Evolutionary conservation across 306 rosid genomes (phyloP).

Genomic region (Dryas octopetala): DNA sequence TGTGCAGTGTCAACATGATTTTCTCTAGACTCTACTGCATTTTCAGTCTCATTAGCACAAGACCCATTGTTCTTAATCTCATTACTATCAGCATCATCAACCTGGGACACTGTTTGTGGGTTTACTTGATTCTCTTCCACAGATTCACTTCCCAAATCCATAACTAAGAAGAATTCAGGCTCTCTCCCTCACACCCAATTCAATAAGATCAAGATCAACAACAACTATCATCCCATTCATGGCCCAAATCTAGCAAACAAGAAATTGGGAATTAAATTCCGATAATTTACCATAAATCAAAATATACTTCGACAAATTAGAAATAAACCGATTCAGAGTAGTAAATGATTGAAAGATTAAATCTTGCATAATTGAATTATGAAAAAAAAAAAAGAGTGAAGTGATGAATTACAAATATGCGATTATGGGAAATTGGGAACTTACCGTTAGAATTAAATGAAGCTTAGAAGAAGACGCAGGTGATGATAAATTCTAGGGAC

Average conservation of each 20-base stretch:
- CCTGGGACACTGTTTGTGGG: conserved; percentile 26
- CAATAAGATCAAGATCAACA: conserved; percentile 30
- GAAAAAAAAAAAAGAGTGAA: background rate
- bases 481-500: conserved; percentile 20
- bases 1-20: conserved; percentile 30
- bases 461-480: conserved; percentile 12
- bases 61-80: conserved; percentile 40
- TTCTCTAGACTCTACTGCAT: conserved; percentile 31
- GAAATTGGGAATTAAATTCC: background rate
- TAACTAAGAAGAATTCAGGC: conserved; percentile 28
- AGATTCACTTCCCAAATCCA: conserved; percentile 79
- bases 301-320: background rate
- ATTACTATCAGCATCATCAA: conserved; percentile 37
- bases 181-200: conserved; percentile 25
- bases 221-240: conserved; percentile 29
- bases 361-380: background rate
- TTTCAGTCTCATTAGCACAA: conserved; percentile 37
- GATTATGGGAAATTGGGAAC: conserved; percentile 20
- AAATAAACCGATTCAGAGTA: conserved; percentile 3
- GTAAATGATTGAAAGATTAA: background rate
- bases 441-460: conserved; percentile 40
- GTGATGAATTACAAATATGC: background rate
- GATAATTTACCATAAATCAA: background rate
- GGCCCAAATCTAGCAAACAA: conserved; percentile 29
- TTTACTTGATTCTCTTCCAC: conserved; percentile 58